Conservation (phyloP, 352 stramenopile species). For the Phytophthora citricola region DNA sequence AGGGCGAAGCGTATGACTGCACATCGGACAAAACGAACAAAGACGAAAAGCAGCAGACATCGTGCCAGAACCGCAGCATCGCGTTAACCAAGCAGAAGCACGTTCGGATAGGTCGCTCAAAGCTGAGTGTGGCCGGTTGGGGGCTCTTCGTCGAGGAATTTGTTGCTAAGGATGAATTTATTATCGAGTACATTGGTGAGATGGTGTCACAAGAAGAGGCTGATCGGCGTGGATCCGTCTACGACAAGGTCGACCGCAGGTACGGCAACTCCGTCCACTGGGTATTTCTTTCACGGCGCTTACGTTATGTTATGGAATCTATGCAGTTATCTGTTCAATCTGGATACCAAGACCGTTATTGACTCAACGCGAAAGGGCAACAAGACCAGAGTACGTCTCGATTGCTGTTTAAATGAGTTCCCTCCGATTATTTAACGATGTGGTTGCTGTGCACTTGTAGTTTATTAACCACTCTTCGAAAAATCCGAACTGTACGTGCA, state of each 20-base stretch:
- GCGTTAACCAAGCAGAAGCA: constrained; percentile 59
- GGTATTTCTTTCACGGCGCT: constrained; percentile 2
- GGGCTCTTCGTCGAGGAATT: constrained; percentile 91
- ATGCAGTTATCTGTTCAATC: constrained; percentile 93
- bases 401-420: background rate
- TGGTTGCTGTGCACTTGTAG: constrained; percentile 26
- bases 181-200: constrained; percentile 96
- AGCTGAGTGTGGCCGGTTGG: constrained; percentile 85
- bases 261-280: constrained; percentile 12
- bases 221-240: constrained; percentile 87
- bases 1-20: constrained; percentile 21
- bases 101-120: constrained; percentile 83
- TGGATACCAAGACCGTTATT: constrained; percentile 92
- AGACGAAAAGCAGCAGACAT: constrained; percentile 37
- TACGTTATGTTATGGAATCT: constrained; percentile 5
- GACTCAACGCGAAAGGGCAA: constrained; percentile 96
- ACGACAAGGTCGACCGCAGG: constrained; percentile 89
- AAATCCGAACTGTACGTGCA: constrained; percentile 89
- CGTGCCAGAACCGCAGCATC: constrained; percentile 77
- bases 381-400: constrained; percentile 84
- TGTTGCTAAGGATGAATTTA: constrained; percentile 93
- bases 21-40: constrained; percentile 18
- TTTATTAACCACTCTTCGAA: constrained; percentile 91
- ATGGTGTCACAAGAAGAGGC: constrained; percentile 92
- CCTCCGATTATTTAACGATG: background rate